Conservation (phyloP, 345 rosid species). For the Eucalyptus regnans region DNA sequence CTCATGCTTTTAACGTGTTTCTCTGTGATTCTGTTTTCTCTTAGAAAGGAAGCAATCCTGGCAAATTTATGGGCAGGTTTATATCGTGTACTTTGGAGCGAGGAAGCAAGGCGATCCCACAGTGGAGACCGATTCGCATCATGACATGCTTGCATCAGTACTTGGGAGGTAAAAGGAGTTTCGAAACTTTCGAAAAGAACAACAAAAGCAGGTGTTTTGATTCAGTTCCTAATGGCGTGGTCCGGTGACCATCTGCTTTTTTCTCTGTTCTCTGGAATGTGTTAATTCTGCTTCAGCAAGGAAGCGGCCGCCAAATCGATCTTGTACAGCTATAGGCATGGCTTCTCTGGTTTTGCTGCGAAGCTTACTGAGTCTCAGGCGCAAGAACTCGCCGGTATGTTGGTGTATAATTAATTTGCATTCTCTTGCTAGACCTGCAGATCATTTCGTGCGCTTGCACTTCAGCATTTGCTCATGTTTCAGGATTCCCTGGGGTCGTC, state of each 20-base stretch:
- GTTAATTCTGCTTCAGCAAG: conserved; percentile 32
- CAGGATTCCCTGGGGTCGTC: conserved; percentile 50
- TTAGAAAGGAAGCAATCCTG: background rate
- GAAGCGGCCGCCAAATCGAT: conserved; percentile 32
- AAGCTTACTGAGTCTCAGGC: conserved; percentile 51
- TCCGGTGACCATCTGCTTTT: background rate
- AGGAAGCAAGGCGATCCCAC: conserved; percentile 29
- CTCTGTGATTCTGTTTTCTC: background rate
- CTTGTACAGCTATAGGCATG: conserved; percentile 67
- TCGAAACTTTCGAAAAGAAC: background rate
- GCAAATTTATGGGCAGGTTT: conserved; percentile 22
- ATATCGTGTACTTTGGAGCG: conserved; percentile 54
- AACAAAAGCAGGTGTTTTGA: background rate
- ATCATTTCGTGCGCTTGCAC: background rate
- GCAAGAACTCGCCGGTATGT: conserved; percentile 31
- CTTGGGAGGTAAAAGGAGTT: conserved; percentile 39
- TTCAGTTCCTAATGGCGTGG: background rate
- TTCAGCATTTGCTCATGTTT: background rate
- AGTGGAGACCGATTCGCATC: conserved; percentile 35
- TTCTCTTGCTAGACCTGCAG: background rate
- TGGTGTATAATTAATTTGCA: background rate
- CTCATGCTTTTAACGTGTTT: background rate
- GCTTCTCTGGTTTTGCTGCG: conserved; percentile 75
- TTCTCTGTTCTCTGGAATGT: background rate
- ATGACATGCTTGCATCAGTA: conserved; percentile 41